Base-by-base conservation (phyloP, 2,329 filamentous ascomycete species). In the Periconia macrospinosa region DNA sequence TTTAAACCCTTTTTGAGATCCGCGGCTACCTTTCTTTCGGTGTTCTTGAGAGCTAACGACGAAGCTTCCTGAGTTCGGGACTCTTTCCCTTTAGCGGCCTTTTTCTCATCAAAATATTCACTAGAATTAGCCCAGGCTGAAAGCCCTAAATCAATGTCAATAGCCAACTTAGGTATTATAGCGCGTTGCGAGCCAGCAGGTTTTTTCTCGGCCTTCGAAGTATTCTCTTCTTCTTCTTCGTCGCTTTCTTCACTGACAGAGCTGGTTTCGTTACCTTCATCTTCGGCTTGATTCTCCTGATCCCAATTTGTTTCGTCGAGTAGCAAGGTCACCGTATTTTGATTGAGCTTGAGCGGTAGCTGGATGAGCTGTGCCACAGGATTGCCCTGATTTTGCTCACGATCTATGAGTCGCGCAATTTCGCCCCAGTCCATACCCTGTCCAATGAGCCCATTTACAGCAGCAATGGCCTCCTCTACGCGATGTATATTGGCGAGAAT, bases 361-460 rank as follows among this genome's bases (percentile, higher is more conserved):
- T 89, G 90, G 67, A 99, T 96, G 43, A 92, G 86, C 53, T 88
- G 83, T 1, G 94, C 94, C 8, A 99, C 92, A 0, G 90, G 85
- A 60, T 99, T 99, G 27, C 85, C 81, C 46, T 87, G 82, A 56
- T 81, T 85, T 71, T 95, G 90, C 70, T 97, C 93, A 60, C 91
- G 84, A 70, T 96, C 91, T 49, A 99, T 90, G 57, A 99, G 77
- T 54, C 88, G 89, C 10, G 85, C 91, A 65, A 97, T 92, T 60
- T 97, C 90, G 11, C 91, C 86, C 94, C 94, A 99, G 65, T 99
- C 94, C 92, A 97, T 97, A 11, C 93, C 93, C 67, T 96, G 91
- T 6, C 85, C 85, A 55, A 99, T 85, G n/a, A 97, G 78, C 0
- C 91, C 90, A 71, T 96, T 97, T 49, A 99, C 88, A 3, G 94